Evolutionary conservation across 345 rosid species (phyloP).

Genomic region (Punica granatum): DNA sequence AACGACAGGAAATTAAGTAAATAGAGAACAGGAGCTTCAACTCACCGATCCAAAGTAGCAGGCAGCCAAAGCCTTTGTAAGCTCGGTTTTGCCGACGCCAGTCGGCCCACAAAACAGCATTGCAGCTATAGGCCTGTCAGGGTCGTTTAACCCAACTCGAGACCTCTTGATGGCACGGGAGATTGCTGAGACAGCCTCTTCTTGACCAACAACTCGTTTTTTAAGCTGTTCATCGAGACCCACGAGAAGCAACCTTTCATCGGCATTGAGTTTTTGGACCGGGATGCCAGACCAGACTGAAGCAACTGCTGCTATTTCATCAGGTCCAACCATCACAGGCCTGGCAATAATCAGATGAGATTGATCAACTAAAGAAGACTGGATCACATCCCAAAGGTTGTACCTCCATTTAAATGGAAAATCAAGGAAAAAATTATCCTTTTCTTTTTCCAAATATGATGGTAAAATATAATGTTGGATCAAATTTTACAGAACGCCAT

Average conservation of each 20-base stretch:
- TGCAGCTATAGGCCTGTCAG: constrained; percentile 86
- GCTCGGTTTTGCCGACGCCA: constrained; percentile 96
- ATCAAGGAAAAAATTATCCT: not conserved
- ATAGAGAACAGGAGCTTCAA: not conserved
- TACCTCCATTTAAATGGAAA: not conserved
- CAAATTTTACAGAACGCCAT: not conserved
- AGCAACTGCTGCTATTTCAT: constrained; percentile 92
- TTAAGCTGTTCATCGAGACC: constrained; percentile 77
- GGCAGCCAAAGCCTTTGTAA: constrained; percentile 81
- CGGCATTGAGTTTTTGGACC: constrained; percentile 90
- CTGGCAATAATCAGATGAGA: constrained; percentile 27
- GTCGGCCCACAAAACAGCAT: constrained; percentile 99
- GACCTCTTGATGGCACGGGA: constrained; percentile 98
- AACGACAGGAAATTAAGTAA: not conserved
- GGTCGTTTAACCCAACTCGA: constrained; percentile 82
- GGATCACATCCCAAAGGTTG: constrained; percentile 13
- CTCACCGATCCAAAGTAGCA: constrained; percentile 88
- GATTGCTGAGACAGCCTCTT: constrained; percentile 83
- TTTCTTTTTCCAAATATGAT: not conserved
- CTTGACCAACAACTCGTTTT: constrained; percentile 87
- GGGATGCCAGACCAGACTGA: constrained; percentile 98
- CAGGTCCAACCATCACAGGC: constrained; percentile 66
- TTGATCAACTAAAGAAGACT: not conserved
- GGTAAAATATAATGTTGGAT: not conserved
- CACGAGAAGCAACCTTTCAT: constrained; percentile 69